These are phyloP conservation scores for Populus alba DNA, from an alignment of 345 rosid genomes.

Conservation along the genomic window DNA sequence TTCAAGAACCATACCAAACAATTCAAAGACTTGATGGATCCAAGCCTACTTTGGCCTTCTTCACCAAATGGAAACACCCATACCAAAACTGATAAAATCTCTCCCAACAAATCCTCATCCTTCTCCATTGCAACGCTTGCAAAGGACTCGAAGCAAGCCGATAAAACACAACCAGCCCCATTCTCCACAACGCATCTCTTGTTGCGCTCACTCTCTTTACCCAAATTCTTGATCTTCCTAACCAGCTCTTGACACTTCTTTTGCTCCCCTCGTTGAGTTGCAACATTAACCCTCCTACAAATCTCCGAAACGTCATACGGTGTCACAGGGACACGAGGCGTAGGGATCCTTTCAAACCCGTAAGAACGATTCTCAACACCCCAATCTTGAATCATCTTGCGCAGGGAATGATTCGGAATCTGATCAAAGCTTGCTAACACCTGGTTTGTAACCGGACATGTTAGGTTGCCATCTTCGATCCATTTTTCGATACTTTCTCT, in stretches of 20 bases:
- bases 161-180: constrained; percentile 19
- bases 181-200: constrained; percentile 21
- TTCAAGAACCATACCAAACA: constrained; percentile 26
- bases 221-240: constrained; percentile 30
- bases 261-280: constrained; percentile 18
- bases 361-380: constrained; percentile 31
- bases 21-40: constrained; percentile 17
- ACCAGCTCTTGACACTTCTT: constrained; percentile 27
- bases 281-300: constrained; percentile 16
- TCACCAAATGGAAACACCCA: constrained; percentile 27
- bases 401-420: constrained; percentile 35
- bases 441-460: constrained; percentile 36
- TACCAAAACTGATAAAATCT: constrained; percentile 25
- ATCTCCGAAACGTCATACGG: constrained; percentile 25
- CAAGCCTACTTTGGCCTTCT: constrained; percentile 27
- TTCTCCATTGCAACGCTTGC: constrained; percentile 18
- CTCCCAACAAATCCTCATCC: constrained; percentile 20
- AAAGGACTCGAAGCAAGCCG: constrained; percentile 28
- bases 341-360: constrained; percentile 38
- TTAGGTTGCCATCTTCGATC: constrained; percentile 33
- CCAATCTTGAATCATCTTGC: constrained; percentile 43
- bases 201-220: constrained; percentile 36
- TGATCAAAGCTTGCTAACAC: constrained; percentile 14
- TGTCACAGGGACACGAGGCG: constrained; percentile 37
- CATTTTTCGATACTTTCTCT: constrained; percentile 40